Percentiles rank a stretch among this genome's conserved stretches.
phyloP scores from a whole-genome alignment of 352 stramenopile species.

The Phytophthora tentaculata region DNA sequence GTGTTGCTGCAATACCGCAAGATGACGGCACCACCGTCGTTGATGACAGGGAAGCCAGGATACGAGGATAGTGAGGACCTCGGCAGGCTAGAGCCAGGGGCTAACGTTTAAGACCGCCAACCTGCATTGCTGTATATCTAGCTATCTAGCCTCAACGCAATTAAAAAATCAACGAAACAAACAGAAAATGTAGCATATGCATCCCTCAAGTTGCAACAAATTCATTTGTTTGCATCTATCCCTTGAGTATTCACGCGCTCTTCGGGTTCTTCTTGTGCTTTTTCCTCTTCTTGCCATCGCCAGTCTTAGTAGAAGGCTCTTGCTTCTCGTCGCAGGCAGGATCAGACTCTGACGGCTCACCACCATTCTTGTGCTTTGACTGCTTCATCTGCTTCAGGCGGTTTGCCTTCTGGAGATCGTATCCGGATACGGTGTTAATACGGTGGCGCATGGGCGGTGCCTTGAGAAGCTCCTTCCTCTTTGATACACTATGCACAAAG shows the following conservation, averaged over 20 bases:
- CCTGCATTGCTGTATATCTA: conserved; percentile 35
- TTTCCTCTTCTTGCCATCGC: conserved; percentile 21
- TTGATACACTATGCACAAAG: conserved; percentile 47
- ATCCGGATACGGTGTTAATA: conserved; percentile 88
- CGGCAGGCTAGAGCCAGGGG: conserved; percentile 65
- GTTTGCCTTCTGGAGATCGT: conserved; percentile 87
- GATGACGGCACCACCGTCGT: conserved; percentile 74
- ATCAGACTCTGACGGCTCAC: conserved; percentile 5
- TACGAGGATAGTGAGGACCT: conserved; percentile 75
- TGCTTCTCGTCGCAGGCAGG: conserved; percentile 11
- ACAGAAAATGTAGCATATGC: conserved; percentile 21
- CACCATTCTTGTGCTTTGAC: conserved; percentile 24
- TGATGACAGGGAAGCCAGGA: conserved; percentile 71
- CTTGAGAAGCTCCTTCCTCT: conserved; percentile 86
- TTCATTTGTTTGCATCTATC: conserved; percentile 17
- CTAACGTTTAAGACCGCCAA: conserved; percentile 50
- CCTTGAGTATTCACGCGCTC: conserved; percentile 22
- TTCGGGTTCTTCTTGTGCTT: conserved; percentile 40
- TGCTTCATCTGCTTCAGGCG: conserved; percentile 68
- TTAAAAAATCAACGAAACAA: conserved; percentile 30
- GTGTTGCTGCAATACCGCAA: conserved; percentile 74
- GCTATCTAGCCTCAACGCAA: too few species aligned
- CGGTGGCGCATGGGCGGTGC: conserved; percentile 70
- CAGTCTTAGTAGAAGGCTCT: conserved; percentile 10
- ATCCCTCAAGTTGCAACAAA: conserved; percentile 9